Evolutionary conservation across 2,329 filamentous ascomycete genomes (phyloP).

Genomic region (Thielaviopsis musarum): DNA sequence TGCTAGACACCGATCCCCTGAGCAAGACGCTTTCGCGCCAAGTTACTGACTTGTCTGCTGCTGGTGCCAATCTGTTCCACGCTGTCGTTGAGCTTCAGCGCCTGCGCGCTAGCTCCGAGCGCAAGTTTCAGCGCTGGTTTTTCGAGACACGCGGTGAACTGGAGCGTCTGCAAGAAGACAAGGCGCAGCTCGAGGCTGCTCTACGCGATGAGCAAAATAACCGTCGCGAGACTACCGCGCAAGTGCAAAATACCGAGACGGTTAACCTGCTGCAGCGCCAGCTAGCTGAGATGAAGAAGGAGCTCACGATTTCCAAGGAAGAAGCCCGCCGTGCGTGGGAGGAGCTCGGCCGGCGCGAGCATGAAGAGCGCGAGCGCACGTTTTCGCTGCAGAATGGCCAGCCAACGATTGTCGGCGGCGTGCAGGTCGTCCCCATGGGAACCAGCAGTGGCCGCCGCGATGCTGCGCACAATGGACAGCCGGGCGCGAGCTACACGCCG

Average conservation of each 20-base stretch:
- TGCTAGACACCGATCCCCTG: conserved; percentile 66
- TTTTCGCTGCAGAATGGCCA: conserved; percentile 73
- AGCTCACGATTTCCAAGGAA: conserved; percentile 87
- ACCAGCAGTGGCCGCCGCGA: conserved; percentile 36
- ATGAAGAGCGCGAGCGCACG: conserved; percentile 79
- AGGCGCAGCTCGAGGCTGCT: conserved; percentile 59
- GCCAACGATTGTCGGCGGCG: conserved; percentile 77
- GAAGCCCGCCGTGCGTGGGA: conserved; percentile 95
- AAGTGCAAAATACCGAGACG: conserved; percentile 11
- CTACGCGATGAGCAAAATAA: conserved; percentile 62
- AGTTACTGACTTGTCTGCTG: conserved; percentile 91
- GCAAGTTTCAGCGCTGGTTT: conserved; percentile 98
- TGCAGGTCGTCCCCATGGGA: conserved; percentile 85
- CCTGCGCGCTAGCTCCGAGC: conserved; percentile 81
- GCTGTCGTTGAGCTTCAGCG: conserved; percentile 92
- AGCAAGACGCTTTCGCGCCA: conserved; percentile 82
- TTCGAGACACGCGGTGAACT: conserved; percentile 84
- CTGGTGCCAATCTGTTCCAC: conserved; percentile 92
- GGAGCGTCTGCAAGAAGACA: conserved; percentile 68
- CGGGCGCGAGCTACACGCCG: conserved; percentile 20
- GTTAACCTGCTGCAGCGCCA: conserved; percentile 44
- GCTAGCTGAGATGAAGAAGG: conserved; percentile 79
- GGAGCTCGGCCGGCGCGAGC: conserved; percentile 80
- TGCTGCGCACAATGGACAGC: conserved; percentile 16
- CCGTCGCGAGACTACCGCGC: conserved; percentile 47